These are phyloP conservation scores for Fusarium sp. DNA, from an alignment of 2,329 filamentous ascomycete species.

Conservation along the genomic window DNA sequence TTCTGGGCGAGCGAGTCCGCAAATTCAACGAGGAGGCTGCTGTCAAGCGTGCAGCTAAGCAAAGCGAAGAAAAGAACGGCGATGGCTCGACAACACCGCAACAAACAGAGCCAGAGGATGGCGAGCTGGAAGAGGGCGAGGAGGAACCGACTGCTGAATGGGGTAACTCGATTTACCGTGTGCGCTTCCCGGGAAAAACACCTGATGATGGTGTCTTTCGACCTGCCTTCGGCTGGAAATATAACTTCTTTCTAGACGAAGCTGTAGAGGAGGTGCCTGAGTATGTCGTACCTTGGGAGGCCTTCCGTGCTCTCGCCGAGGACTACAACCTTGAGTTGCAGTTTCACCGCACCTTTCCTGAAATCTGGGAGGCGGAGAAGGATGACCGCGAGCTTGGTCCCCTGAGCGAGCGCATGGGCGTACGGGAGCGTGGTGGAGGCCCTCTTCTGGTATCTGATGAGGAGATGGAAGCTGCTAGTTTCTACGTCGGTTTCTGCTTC, in stretches of 20 bases:
- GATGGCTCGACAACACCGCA: slow-evolving; percentile 39
- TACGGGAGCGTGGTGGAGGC: slow-evolving; percentile 75
- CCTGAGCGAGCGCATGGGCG: slow-evolving; percentile 95
- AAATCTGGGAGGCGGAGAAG: slow-evolving; percentile 93
- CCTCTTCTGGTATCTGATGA: slow-evolving; percentile 79
- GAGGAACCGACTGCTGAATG: slow-evolving; percentile 77
- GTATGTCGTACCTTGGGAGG: slow-evolving; percentile 98
- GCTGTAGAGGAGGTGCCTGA: slow-evolving; percentile 96
- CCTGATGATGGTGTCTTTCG: slow-evolving; percentile 90
- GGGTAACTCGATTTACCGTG: slow-evolving; percentile 93
- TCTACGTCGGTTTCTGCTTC: slow-evolving; percentile 96
- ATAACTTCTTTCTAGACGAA: slow-evolving; percentile 95
- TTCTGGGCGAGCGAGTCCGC: slow-evolving; percentile 82
- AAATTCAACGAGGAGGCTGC: slow-evolving; percentile 71
- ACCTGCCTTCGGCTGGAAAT: slow-evolving; percentile 97
- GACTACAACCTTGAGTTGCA: slow-evolving; percentile 97
- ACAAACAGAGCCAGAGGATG: slow-evolving; percentile 50
- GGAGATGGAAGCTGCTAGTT: slow-evolving; percentile 91
- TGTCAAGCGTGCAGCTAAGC: slow-evolving; percentile 47
- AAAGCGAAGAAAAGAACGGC: slow-evolving; percentile 27
- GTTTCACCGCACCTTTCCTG: slow-evolving; percentile 89
- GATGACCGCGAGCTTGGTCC: slow-evolving; percentile 83
- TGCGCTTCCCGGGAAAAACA: slow-evolving; percentile 85
- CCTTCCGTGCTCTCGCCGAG: slow-evolving; percentile 92
- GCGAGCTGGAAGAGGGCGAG: slow-evolving; percentile 69